phyloP scores from a whole-genome alignment of 768 basidiomycete species.

The Xerocomus spinulosus region DNA sequence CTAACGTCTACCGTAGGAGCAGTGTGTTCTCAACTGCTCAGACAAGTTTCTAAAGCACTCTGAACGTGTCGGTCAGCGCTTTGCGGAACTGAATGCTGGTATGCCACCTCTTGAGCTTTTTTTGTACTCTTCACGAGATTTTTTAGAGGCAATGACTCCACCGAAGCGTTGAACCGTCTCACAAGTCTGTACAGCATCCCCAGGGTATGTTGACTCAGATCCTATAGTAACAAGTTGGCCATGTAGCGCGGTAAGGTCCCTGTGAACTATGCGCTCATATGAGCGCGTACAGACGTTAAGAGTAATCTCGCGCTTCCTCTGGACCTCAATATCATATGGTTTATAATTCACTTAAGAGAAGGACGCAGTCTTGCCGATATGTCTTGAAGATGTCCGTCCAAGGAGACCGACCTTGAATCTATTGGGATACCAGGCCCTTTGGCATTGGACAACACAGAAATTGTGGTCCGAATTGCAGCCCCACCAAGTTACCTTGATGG shows the following conservation, averaged over 20 bases:
- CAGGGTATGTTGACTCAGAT: background rate
- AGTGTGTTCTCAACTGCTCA: constrained; percentile 88
- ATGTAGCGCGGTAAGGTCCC: constrained; percentile 11
- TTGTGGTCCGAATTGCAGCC: too few species aligned
- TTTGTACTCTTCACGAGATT: background rate
- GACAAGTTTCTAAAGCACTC: constrained; percentile 99
- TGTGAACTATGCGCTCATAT: constrained; percentile 9
- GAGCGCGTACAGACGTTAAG: constrained; percentile 18
- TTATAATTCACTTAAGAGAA: background rate
- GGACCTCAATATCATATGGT: constrained; percentile 13
- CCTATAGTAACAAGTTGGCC: constrained; percentile 4
- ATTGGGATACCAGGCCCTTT: too few species aligned
- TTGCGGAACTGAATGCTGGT: constrained; percentile 92
- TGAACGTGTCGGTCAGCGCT: constrained; percentile 86
- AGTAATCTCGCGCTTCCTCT: constrained; percentile 9
- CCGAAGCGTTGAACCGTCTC: constrained; percentile 26
- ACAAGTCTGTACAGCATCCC: background rate
- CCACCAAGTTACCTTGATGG: background rate
- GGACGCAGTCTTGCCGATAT: background rate
- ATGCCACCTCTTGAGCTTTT: constrained; percentile 25
- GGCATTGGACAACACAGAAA: too few species aligned
- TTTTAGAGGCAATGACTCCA: constrained; percentile 30
- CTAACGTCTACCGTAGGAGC: constrained; percentile 51
- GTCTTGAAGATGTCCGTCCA: background rate
- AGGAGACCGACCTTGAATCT: too few species aligned